Conservation (phyloP, 2,329 filamentous ascomycete genomes). For the Xylaria sp. region DNA sequence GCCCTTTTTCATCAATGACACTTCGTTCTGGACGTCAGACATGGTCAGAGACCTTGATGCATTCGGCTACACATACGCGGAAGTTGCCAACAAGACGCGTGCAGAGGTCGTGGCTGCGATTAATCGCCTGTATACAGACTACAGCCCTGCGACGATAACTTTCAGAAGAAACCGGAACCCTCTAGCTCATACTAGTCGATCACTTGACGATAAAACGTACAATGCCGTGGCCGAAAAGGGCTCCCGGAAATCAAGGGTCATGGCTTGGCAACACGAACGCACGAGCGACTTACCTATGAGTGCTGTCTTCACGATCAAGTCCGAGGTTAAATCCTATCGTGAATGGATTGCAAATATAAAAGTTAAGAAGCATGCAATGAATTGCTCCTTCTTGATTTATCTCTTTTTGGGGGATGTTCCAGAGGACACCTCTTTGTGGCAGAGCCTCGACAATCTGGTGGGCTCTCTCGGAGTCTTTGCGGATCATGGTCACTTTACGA, state of each 20-base stretch:
- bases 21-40: constrained; percentile 76
- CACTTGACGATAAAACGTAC: constrained; percentile 4
- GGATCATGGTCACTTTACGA: constrained; percentile 41
- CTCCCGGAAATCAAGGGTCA: constrained; percentile 20
- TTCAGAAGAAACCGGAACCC: constrained; percentile 23
- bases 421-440: constrained; percentile 61
- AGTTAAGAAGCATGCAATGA: constrained; percentile 69
- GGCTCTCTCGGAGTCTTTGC: constrained; percentile 71
- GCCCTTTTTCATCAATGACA: constrained; percentile 72
- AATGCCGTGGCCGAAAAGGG: neutral
- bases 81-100: constrained; percentile 62
- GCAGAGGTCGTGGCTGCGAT: constrained; percentile 62
- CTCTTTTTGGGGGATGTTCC: constrained; percentile 72
- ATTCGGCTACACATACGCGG: constrained; percentile 81
- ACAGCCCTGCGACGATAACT: constrained; percentile 53
- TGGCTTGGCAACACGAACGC: constrained; percentile 44
- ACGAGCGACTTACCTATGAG: constrained; percentile 45
- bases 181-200: neutral
- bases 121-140: constrained; percentile 70
- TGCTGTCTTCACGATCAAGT: constrained; percentile 53
- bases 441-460: constrained; percentile 64
- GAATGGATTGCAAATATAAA: constrained; percentile 78
- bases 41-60: constrained; percentile 66
- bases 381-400: constrained; percentile 72
- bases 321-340: constrained; percentile 57